These are phyloP conservation scores for Phytopythium helicoides DNA, from an alignment of 352 stramenopile genomes.

Conservation along the genomic window DNA sequence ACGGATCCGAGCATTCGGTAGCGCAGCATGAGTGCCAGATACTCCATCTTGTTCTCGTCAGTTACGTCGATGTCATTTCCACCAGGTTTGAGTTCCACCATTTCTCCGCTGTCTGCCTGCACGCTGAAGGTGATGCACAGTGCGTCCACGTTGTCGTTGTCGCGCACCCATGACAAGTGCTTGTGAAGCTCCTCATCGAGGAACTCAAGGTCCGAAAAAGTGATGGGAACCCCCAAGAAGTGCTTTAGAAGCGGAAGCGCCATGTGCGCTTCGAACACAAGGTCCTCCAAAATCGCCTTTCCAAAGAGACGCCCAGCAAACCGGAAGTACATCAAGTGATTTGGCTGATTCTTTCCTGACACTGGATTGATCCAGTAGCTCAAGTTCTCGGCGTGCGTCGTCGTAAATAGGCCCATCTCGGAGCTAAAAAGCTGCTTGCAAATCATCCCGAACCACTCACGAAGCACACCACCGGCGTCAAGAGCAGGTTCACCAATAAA, in stretches of 20 bases:
- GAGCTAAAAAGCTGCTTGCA: conserved; percentile 76
- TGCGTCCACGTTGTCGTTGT: conserved; percentile 66
- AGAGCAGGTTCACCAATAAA: conserved; percentile 71
- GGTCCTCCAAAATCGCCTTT: conserved; percentile 96
- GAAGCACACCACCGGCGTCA: conserved; percentile 72
- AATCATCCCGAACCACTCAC: conserved; percentile 80
- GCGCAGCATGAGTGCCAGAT: conserved; percentile 92
- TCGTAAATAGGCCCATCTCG: conserved; percentile 62
- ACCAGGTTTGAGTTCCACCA: conserved; percentile 90
- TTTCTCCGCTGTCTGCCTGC: conserved; percentile 58
- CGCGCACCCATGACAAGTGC: conserved; percentile 69
- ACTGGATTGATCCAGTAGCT: conserved; percentile 84
- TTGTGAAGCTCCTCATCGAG: conserved; percentile 79
- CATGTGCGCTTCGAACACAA: conserved; percentile 97
- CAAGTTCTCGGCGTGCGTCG: conserved; percentile 71
- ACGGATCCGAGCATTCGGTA: conserved; percentile 93
- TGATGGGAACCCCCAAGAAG: conserved; percentile 79
- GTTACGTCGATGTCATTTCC: conserved; percentile 92
- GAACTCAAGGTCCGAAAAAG: conserved; percentile 84
- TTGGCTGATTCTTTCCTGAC: conserved; percentile 34
- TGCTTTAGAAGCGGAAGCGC: conserved; percentile 87
- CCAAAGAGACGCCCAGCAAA: conserved; percentile 95
- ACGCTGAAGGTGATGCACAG: conserved; percentile 80
- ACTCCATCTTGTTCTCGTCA: conserved; percentile 93
- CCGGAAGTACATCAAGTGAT: conserved; percentile 94